Conservation (phyloP, 129 eudicot genomes). For the Lactuca sativa region DNA sequence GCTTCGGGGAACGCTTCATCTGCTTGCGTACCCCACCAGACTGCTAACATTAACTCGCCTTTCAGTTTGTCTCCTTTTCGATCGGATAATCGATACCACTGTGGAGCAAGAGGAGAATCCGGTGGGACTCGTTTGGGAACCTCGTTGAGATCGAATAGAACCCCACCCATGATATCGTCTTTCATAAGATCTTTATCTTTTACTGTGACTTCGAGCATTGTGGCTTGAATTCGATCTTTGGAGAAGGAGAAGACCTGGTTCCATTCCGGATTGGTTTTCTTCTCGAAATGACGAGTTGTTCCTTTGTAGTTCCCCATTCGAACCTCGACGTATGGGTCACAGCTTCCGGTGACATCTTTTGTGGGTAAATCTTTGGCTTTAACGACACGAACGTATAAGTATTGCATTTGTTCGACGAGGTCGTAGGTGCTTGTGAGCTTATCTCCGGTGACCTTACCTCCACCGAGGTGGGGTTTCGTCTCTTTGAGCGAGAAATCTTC, state of each 20-base stretch:
- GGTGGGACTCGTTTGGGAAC: slow-evolving; percentile 51
- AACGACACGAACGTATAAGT: slow-evolving; percentile 20
- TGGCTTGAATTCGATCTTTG: slow-evolving; percentile 36
- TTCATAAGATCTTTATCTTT: slow-evolving; percentile 27
- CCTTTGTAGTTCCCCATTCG: slow-evolving; percentile 44
- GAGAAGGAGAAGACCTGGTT: slow-evolving; percentile 45
- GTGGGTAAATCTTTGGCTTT: slow-evolving; percentile 40
- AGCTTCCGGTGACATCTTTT: slow-evolving; percentile 35
- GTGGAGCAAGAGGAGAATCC: slow-evolving; percentile 48
- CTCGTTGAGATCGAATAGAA: slow-evolving; percentile 38
- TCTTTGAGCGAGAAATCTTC: slow-evolving; percentile 19
- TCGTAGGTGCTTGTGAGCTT: slow-evolving; percentile 40
- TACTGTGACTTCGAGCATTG: slow-evolving; percentile 31
- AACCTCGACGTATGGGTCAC: slow-evolving; percentile 45
- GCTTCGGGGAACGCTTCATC: slow-evolving; percentile 55
- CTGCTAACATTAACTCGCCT: slow-evolving; percentile 51
- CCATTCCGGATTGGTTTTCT: slow-evolving; percentile 42
- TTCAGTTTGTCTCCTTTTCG: slow-evolving; percentile 31
- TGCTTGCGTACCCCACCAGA: slow-evolving; percentile 59
- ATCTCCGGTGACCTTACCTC: slow-evolving; percentile 16
- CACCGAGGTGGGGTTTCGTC: slow-evolving; percentile 19
- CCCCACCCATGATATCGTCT: slow-evolving; percentile 39
- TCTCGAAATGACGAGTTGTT: slow-evolving; percentile 40
- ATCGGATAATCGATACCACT: slow-evolving; percentile 43
- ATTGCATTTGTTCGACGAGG: slow-evolving; percentile 53